phyloP scores from a whole-genome alignment of 2,329 filamentous ascomycete species.

The Paraphaeosphaeria sporulosa region DNA sequence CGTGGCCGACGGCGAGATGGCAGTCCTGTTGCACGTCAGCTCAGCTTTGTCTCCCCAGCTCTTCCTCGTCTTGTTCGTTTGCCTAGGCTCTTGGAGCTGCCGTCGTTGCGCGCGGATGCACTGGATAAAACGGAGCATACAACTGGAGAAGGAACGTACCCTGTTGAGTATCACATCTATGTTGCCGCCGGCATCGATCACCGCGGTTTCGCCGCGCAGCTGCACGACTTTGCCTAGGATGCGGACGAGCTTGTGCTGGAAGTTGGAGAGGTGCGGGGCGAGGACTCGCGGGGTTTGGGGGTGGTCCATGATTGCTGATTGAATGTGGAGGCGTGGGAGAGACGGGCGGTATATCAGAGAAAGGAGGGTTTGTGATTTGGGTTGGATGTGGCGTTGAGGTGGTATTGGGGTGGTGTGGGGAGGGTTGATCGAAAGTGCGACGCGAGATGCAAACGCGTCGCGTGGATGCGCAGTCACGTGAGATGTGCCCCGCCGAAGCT shows the following conservation, averaged over 20 bases:
- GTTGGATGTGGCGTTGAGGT: neutral
- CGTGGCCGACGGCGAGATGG: slow-evolving; percentile 73
- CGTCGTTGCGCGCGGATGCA: too few species aligned
- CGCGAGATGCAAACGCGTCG: neutral
- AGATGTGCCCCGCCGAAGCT: neutral
- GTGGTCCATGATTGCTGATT: slow-evolving; percentile 34
- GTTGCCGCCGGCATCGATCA: slow-evolving; percentile 79
- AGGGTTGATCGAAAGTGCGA: neutral
- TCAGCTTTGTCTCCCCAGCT: too few species aligned
- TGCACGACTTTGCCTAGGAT: slow-evolving; percentile 85
- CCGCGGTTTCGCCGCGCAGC: slow-evolving; percentile 80
- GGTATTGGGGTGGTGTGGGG: neutral
- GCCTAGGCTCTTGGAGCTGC: too few species aligned
- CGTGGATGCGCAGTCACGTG: slow-evolving; percentile 14
- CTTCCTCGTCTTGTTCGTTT: too few species aligned
- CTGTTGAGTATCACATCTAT: slow-evolving; percentile 78
- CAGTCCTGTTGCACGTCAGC: slow-evolving; percentile 62
- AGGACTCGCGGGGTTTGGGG: slow-evolving; percentile 78
- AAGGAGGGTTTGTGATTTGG: neutral
- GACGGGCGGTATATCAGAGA: neutral
- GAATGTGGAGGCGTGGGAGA: neutral
- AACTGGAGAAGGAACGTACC: too few species aligned
- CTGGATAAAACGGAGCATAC: too few species aligned
- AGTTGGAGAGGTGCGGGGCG: slow-evolving; percentile 78
- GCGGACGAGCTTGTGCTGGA: slow-evolving; percentile 75